These are phyloP conservation scores for Trichoderma sp. DNA, from an alignment of 2,329 filamentous ascomycete species.

Conservation along the genomic window DNA sequence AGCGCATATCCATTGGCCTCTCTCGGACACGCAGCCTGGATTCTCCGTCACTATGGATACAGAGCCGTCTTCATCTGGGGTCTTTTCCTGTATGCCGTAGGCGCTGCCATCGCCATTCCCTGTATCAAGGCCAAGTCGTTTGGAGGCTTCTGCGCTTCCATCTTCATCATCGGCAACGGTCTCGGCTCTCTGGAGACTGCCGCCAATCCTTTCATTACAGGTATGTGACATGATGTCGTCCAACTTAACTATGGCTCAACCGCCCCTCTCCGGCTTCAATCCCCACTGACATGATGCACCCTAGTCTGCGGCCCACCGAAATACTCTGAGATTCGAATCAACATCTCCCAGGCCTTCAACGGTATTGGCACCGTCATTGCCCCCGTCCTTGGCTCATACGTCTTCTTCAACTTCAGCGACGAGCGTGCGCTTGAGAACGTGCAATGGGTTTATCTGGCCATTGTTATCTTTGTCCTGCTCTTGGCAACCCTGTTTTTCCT, in stretches of 20 bases:
- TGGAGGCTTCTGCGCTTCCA: constrained; percentile 67
- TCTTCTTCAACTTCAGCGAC: constrained; percentile 65
- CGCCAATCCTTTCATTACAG: constrained; percentile 71
- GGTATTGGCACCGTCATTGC: constrained; percentile 71
- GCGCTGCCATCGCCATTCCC: constrained; percentile 54
- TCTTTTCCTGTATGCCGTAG: constrained; percentile 62
- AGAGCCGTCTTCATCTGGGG: constrained; percentile 67
- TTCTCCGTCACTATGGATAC: constrained; percentile 64
- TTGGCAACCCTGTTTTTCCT: constrained; percentile 66
- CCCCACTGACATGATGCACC: neutral
- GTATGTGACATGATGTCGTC: constrained; percentile 31
- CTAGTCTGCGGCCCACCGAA: constrained; percentile 56
- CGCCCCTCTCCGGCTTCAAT: neutral
- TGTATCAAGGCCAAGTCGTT: constrained; percentile 63
- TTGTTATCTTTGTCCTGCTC: constrained; percentile 66
- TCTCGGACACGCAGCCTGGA: constrained; percentile 59
- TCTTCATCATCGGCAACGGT: constrained; percentile 72
- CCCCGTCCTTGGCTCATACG: constrained; percentile 68
- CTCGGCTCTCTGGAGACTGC: constrained; percentile 73
- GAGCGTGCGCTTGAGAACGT: constrained; percentile 60
- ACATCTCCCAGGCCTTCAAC: constrained; percentile 74
- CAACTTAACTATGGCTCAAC: neutral
- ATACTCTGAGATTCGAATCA: constrained; percentile 71
- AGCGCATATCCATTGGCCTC: constrained; percentile 68
- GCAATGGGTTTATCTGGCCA: constrained; percentile 73